These are phyloP conservation scores for Pluteus cervinus DNA, from an alignment of 768 basidiomycete genomes.

Conservation along the genomic window DNA sequence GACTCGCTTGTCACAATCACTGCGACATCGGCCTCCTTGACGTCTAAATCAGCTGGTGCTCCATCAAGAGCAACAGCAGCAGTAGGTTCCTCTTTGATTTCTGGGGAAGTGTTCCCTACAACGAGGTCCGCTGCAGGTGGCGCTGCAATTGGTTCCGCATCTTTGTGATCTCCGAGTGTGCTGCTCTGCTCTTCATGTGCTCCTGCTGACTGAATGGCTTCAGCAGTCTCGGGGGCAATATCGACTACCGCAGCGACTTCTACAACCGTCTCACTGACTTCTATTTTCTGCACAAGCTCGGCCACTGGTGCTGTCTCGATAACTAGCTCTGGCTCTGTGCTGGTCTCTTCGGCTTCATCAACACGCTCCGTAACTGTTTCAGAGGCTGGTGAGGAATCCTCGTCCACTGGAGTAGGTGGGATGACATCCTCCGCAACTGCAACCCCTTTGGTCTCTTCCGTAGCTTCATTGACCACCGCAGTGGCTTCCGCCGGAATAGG, in stretches of 20 bases:
- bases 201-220: conserved; percentile 2
- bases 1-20: no score
- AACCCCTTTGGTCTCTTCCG: background rate
- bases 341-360: background rate
- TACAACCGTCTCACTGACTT: background rate
- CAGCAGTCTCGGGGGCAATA: background rate
- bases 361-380: background rate
- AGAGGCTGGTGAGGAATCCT: background rate
- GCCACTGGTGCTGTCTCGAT: background rate
- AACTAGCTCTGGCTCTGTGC: background rate
- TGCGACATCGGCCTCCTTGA: no score
- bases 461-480: background rate
- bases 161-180: no score
- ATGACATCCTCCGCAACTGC: background rate
- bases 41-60: background rate
- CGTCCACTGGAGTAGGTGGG: background rate
- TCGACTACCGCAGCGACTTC: background rate
- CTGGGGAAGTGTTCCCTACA: conserved; percentile 2
- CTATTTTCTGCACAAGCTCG: background rate
- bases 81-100: conserved; percentile 1
- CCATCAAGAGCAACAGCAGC: conserved; percentile 1
- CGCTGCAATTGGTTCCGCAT: no score
- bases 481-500: conserved; percentile 1
- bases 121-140: background rate
- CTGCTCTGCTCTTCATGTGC: no score